Percentiles rank a stretch among this genome's conserved stretches.
Evolutionary conservation across 108 stramenopile genomes (phyloP).

Genomic region (Skeletonema costatum): DNA sequence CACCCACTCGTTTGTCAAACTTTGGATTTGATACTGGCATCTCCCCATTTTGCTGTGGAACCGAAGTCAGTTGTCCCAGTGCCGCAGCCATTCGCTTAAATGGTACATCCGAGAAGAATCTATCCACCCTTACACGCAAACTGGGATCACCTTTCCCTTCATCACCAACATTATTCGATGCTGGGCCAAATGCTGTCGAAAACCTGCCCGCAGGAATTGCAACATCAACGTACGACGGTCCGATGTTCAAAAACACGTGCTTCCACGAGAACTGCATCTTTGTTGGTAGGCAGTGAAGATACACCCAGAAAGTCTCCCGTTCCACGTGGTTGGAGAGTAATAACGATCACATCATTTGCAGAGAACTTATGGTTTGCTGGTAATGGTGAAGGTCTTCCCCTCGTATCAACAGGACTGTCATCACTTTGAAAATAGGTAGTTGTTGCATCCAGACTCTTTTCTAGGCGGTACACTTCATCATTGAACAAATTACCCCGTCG

Average conservation of each 20-base stretch:
- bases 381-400: conserved; percentile 26
- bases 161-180: conserved; percentile 71
- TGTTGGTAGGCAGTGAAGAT: conserved; percentile 55
- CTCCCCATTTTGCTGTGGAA: conserved; percentile 45
- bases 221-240: conserved; percentile 81
- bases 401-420: background rate
- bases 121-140: conserved; percentile 73
- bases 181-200: conserved; percentile 74
- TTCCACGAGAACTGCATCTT: conserved; percentile 64
- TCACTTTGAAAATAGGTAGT: conserved; percentile 36
- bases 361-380: conserved; percentile 84
- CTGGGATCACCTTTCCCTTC: conserved; percentile 57
- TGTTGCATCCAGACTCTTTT: conserved; percentile 77
- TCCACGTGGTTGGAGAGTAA: conserved; percentile 80
- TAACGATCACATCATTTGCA: conserved; percentile 79
- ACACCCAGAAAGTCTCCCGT: conserved; percentile 78
- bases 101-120: conserved; percentile 86
- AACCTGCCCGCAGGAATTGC: conserved; percentile 71
- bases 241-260: conserved; percentile 70
- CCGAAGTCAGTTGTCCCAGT: conserved; percentile 62
- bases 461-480: conserved; percentile 85
- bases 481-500: conserved; percentile 83
- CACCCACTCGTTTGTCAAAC: conserved; percentile 41
- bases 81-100: conserved; percentile 84
- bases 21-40: conserved; percentile 2